Evolutionary conservation across 2,329 filamentous ascomycete species (phyloP), one percentile per base, ranked within the genome.

Genomic region (Xylaria multiplex): DNA sequence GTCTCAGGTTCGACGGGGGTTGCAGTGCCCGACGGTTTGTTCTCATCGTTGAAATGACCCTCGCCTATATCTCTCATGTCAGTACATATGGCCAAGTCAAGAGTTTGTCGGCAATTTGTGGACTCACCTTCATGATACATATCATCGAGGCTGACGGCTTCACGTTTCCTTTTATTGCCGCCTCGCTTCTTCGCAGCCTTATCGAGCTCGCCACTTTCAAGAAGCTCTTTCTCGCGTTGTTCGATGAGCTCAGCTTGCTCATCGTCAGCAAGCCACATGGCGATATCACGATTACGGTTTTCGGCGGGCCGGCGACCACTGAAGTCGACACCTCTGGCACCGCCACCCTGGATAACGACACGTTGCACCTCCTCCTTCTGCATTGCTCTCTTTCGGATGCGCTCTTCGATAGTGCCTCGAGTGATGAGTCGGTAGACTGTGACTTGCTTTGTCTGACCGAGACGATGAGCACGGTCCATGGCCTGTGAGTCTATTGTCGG

Each of bases 351-450:
- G 75, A 98, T 98, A 77, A 97, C 95, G 30, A 98, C 95, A 61
- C 96, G 93, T 79, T 97, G 95, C 70, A 99, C 96, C 79, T 99
- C 96, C 82, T 99, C 96, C 82, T 99, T 99, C 79, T 99, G 96
- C 80, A 97, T 83, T 2, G 96, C 96, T 68, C 96, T 91, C 85
- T 97, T 97, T 70, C 96, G 91, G 74, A 99, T 99, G 61, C 96
- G 93, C 81, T 99, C 96, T 81, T 98, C 96, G 75, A 99, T 98
- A 0, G 96, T 98, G 69, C 93, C 93, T 50, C 93, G 91, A 0
- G 96, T 99, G 80, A 99, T 98, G 76, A 99, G 90, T 70, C 96
- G 93, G 80, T 98, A 99, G 11, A 99, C 96, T 0, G 94, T 97
- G 64, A 99, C 96, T 80, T 99, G 96, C 72, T 88, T 89, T 2